A percentile compares a stretch with the other conserved stretches of the same genome.
phyloP scores from a whole-genome alignment of 2,329 filamentous ascomycete genomes.

The Alternaria incomplexa region DNA sequence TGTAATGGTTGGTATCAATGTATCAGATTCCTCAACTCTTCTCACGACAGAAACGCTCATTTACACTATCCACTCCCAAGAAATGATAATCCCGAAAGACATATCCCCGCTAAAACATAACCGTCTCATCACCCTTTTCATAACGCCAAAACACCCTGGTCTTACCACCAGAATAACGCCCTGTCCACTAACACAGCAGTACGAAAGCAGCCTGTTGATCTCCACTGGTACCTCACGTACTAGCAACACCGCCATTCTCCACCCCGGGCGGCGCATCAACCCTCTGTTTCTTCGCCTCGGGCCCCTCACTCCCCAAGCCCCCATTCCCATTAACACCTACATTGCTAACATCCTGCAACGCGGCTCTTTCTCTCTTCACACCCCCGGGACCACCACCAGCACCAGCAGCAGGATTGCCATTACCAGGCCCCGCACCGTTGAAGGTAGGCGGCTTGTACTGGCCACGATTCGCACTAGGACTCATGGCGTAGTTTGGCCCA shows the following conservation, averaged over 20 bases:
- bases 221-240: not conserved
- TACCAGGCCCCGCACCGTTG: constrained; percentile 14
- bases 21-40: not conserved
- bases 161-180: not conserved
- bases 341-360: constrained; percentile 56
- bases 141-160: not conserved
- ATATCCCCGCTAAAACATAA: not conserved
- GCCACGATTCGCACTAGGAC: constrained; percentile 52
- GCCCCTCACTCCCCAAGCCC: constrained; percentile 29
- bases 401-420: not conserved
- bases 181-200: not conserved
- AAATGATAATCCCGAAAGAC: not conserved
- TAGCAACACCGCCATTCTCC: constrained; percentile 25
- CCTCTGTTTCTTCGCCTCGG: constrained; percentile 51
- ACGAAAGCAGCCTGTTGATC: not conserved
- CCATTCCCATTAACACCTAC: constrained; percentile 34
- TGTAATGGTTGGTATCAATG: not conserved
- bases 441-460: constrained; percentile 54
- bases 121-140: not conserved
- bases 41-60: not conserved
- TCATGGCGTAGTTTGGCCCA: constrained; percentile 42
- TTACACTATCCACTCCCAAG: not conserved
- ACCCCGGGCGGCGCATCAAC: constrained; percentile 33
- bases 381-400: constrained; percentile 2
- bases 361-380: constrained; percentile 41